Evolutionary conservation across 208 protist species (phyloP).

Genomic region (Crithidia expoeki): DNA sequence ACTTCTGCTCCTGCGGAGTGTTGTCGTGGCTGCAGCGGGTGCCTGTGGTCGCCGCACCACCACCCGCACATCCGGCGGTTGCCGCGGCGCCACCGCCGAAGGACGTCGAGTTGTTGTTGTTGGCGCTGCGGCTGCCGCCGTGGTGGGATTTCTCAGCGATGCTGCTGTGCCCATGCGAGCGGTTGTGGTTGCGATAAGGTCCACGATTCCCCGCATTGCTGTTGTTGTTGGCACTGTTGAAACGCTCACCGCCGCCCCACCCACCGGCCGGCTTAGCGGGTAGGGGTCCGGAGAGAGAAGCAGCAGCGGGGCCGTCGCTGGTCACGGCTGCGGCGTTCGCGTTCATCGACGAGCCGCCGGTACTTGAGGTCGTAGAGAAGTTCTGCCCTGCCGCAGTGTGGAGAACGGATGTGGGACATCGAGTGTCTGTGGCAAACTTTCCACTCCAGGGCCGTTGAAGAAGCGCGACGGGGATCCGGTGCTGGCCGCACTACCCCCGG

Average conservation of each 20-base stretch:
- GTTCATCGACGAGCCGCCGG: neutral
- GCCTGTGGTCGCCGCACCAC: neutral
- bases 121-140: constrained; percentile 14
- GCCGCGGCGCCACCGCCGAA: neutral
- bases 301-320: constrained; percentile 1
- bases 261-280: neutral
- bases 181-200: constrained; percentile 3
- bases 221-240: constrained; percentile 6
- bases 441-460: constrained; percentile 14
- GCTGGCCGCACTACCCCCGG: neutral
- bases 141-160: constrained; percentile 8
- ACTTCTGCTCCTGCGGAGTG: constrained; percentile 49
- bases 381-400: constrained; percentile 3
- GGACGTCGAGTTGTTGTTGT: constrained; percentile 8
- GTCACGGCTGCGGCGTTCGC: neutral
- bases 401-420: constrained; percentile 8
- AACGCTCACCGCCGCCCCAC: neutral
- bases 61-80: neutral
- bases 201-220: neutral
- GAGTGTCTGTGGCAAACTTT: constrained; percentile 6
- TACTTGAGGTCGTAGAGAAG: constrained; percentile 10
- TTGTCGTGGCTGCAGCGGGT: constrained; percentile 44
- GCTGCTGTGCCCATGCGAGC: neutral
- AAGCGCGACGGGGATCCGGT: constrained; percentile 14
- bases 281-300: neutral